Percentiles rank a stretch among this genome's conserved stretches.
phyloP scores from a whole-genome alignment of 176 grass and related monocot genomes.

The Panicum miliaceum region DNA sequence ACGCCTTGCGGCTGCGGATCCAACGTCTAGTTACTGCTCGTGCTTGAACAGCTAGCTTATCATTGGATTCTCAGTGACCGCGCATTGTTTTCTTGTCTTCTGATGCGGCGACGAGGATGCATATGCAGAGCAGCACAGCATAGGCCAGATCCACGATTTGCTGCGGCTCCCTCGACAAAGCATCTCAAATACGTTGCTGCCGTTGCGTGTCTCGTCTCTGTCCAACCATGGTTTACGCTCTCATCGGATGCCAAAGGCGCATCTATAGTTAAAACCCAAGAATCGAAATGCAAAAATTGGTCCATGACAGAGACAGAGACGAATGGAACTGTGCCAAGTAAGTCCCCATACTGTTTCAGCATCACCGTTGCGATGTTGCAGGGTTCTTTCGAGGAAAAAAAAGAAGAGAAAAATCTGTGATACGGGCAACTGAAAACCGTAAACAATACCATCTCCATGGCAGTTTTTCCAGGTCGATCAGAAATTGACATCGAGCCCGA shows the following conservation, averaged over 20 bases:
- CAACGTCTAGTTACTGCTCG: constrained; percentile 22
- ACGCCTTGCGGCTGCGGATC: constrained; percentile 13
- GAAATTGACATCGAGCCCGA: background rate
- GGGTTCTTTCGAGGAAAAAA: background rate
- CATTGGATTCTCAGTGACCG: constrained; percentile 39
- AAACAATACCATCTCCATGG: background rate
- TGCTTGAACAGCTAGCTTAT: background rate
- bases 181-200: background rate
- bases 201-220: background rate
- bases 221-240: background rate
- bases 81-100: constrained; percentile 8
- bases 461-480: background rate
- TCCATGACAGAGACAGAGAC: background rate
- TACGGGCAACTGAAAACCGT: background rate
- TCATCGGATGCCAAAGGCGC: constrained; percentile 6
- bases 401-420: background rate
- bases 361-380: background rate
- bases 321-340: background rate
- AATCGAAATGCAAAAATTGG: background rate
- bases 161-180: constrained; percentile 9
- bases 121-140: background rate
- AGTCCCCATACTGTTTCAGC: background rate
- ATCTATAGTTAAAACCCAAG: background rate
- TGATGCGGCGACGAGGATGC: background rate
- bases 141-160: constrained; percentile 37